Evolutionary conservation across 768 basidiomycete genomes (phyloP), one percentile per base, ranked within the genome.

Genomic region (Suillus lakei): DNA sequence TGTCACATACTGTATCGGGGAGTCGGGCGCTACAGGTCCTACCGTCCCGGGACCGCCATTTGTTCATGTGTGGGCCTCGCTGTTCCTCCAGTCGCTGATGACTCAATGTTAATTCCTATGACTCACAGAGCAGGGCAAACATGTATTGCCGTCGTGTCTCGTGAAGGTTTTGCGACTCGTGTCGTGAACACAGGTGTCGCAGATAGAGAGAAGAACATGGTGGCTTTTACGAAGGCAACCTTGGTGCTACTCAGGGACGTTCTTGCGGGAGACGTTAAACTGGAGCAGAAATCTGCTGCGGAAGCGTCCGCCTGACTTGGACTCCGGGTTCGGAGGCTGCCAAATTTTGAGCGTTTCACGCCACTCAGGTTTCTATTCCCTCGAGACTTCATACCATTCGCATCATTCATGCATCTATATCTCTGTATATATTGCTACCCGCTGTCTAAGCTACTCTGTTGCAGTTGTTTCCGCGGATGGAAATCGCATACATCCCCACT

Each of bases 21-120:
- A 71, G 56, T 72, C 68, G 16, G 71, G 71, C 23, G 66, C 63
- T 15, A 64, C 71, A 15, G 71, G 71, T 26, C 71, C 71, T 18
- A 71, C 68, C 4, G 65, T 69, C 8, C 62, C 50, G 8, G 55
- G 61, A 13, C 58, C 38, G 39, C 60, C 50, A 9, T 56, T 38
- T 46, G 53, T 60, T 9, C 68, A 61, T 41, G 63, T 68, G 71
- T 70, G 30, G 34, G 68, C 62, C 13, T 30, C 16, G 8, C 4
- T 7, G 15, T 23, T 60, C 34, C n/a, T 53, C 50, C 15, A 36
- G 5, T 50, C 46, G 16, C 28, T 58, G 34, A 54, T 60, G 16
- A 12, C 26, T 28, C 21, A 8, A 61, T 16, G 13, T 59, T 36
- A 28, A 41, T 32, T 21, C 10, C 8, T 54, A 28, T 38, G 26